These are phyloP conservation scores for Lachnellula willkommii DNA, from an alignment of 2,329 filamentous ascomycete genomes.

Conservation along the genomic window DNA sequence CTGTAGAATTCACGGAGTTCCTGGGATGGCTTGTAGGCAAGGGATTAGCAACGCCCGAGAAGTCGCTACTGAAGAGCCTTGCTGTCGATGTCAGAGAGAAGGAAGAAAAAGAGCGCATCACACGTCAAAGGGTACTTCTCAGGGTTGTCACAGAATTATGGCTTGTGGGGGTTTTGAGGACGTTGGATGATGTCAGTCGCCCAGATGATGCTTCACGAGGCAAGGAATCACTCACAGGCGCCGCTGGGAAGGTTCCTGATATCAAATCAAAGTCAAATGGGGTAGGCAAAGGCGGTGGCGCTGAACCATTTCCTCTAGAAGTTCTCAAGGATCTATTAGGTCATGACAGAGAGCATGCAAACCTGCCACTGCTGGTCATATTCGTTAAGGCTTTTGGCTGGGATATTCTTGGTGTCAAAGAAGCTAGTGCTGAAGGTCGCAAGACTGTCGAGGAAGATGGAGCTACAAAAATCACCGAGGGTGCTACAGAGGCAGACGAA, in stretches of 20 bases:
- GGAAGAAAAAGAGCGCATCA: slow-evolving; percentile 90
- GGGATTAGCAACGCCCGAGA: slow-evolving; percentile 86
- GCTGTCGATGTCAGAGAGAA: slow-evolving; percentile 79
- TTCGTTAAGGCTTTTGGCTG: slow-evolving; percentile 96
- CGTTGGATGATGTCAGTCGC: slow-evolving; percentile 61
- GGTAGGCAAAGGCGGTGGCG: slow-evolving; percentile 57
- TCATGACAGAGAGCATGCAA: slow-evolving; percentile 86
- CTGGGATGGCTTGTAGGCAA: slow-evolving; percentile 90
- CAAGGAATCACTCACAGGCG: slow-evolving; percentile 41
- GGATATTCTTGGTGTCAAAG: slow-evolving; percentile 83
- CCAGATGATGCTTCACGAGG: slow-evolving; percentile 54
- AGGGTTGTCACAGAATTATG: slow-evolving; percentile 92
- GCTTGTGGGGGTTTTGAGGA: slow-evolving; percentile 84
- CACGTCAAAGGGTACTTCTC: slow-evolving; percentile 77
- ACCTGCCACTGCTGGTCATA: slow-evolving; percentile 83
- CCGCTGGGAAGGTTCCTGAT: slow-evolving; percentile 57
- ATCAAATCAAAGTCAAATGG: slow-evolving; percentile 50
- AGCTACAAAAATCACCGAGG: slow-evolving; percentile 45
- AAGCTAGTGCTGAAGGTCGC: slow-evolving; percentile 67
- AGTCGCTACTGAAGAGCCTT: slow-evolving; percentile 71
- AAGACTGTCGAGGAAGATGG: slow-evolving; percentile 82
- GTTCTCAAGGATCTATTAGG: slow-evolving; percentile 96
- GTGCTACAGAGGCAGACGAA: slow-evolving; percentile 41
- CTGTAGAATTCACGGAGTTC: slow-evolving; percentile 82
- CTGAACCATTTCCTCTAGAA: slow-evolving; percentile 92